A percentile compares a stretch with the other conserved stretches of the same genome.
Conservation (phyloP, 768 basidiomycete species). For the Amylocystis lapponica region DNA sequence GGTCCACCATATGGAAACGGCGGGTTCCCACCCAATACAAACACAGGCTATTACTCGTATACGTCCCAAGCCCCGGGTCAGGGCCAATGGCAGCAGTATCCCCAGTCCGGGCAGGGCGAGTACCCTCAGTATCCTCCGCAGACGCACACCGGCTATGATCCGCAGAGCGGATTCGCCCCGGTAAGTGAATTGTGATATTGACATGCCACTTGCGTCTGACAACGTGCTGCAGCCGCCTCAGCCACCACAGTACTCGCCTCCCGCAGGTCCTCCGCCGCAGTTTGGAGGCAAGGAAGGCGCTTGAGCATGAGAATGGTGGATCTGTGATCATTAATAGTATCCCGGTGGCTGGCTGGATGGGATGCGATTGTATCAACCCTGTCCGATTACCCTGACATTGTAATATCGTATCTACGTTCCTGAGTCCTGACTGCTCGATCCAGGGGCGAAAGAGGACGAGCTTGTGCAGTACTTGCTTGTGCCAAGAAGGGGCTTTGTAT, state of each 20-base stretch:
- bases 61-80: not conserved
- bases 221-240: not conserved
- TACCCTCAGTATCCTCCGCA: slow-evolving; percentile 12
- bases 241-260: slow-evolving; percentile 7
- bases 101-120: too few relatives aligned
- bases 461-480: not conserved
- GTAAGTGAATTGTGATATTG: too few relatives aligned
- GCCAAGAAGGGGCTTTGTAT: not conserved
- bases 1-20: slow-evolving; percentile 6
- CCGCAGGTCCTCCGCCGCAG: slow-evolving; percentile 5
- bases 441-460: not conserved
- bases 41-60: slow-evolving; percentile 2
- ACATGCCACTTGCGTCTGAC: not conserved
- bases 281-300: not conserved
- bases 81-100: not conserved
- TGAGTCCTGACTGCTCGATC: not conserved
- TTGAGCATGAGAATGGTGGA: not conserved
- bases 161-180: slow-evolving; percentile 9
- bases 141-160: slow-evolving; percentile 4
- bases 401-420: not conserved
- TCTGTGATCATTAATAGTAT: not conserved
- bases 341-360: not conserved
- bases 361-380: not conserved
- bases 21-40: slow-evolving; percentile 1
- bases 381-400: not conserved